Evolutionary conservation across 257 asterid species (phyloP), one percentile per base, ranked within the genome.

Genomic region (Anisodus acutangulus): DNA sequence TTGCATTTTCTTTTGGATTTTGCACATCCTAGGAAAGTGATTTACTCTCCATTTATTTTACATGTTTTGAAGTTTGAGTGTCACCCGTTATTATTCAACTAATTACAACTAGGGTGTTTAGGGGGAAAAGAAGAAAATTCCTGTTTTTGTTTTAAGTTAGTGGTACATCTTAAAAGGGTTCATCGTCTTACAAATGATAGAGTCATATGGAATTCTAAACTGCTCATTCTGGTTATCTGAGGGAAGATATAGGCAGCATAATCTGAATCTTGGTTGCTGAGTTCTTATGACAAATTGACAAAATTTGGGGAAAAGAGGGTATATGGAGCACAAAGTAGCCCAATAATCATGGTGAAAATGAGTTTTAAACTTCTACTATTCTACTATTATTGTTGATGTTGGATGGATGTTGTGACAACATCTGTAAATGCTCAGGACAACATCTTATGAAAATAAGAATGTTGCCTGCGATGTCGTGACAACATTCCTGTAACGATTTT

Each of bases 221-320:
- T 74, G 19, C 43, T 74, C 45, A 47, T 49, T 49, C 39, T 49
- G 81, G 43, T 72, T 72, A 47, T 45, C 59, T 12, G 43, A 72
- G 80, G 81, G 45, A 76, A 76, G 19, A 49, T 74, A 11, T 51
- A n/a, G 22, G 62, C 5, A 41, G 35, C 5, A 41, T 41, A 41
- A 41, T 12, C 63, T 76, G 63, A 76, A 22, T 51, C 62, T 76
- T 76, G 76, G 80, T 80, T 45, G 62, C 39, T 76, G 74, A 70
- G 69, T 78, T 68, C 78, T 41, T 66, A 17, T 84, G n/a, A n/a
- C n/a, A n/a, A n/a, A n/a, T n/a, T n/a, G n/a, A n/a, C n/a, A n/a
- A n/a, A n/a, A n/a, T n/a, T n/a, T n/a, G n/a, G n/a, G n/a, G n/a
- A n/a, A n/a, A n/a, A n/a, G n/a, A n/a, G n/a, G n/a, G n/a, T n/a